A percentile compares a stretch with the other conserved stretches of the same genome.
These are phyloP conservation scores for Pestalotiopsis sp. DNA, from an alignment of 2,329 filamentous ascomycete genomes.

Conservation along the genomic window DNA sequence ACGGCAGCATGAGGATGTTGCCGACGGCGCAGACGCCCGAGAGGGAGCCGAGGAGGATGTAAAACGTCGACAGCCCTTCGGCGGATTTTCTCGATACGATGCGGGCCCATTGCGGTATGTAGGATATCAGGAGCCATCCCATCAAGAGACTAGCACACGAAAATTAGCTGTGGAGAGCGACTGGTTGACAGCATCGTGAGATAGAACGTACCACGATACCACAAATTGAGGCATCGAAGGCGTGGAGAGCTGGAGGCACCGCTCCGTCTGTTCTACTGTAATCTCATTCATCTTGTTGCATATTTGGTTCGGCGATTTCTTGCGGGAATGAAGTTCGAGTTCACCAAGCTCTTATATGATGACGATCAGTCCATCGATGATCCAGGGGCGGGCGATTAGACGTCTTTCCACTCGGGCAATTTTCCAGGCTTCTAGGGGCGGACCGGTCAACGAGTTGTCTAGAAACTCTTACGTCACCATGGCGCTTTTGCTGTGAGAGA, in stretches of 20 bases:
- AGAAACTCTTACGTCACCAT: not conserved
- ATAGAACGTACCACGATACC: not conserved
- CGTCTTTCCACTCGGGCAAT: not conserved
- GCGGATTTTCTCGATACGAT: constrained; percentile 9
- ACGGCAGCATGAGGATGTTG: constrained; percentile 21
- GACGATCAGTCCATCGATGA: not conserved
- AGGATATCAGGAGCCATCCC: constrained; percentile 11
- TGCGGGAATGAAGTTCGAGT: not conserved
- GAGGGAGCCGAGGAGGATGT: constrained; percentile 10
- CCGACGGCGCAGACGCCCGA: constrained; percentile 13
- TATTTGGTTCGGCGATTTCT: not conserved
- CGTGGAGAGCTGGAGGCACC: not conserved
- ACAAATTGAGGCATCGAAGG: constrained; percentile 2
- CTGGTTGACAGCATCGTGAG: not conserved
- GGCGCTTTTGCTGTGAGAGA: not conserved
- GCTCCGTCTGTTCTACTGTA: not conserved
- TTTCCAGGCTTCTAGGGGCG: not conserved
- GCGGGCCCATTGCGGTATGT: constrained; percentile 10
- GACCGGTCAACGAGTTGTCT: not conserved
- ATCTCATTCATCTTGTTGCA: not conserved
- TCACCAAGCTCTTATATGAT: not conserved
- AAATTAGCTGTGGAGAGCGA: not conserved
- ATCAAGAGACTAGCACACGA: not conserved
- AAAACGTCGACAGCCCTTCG: constrained; percentile 11
- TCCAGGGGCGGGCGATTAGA: not conserved